Percentiles rank a stretch among this genome's conserved stretches.
Evolutionary conservation across 1,139 yeast species (phyloP).

Genomic region (Candida dubliniensis): DNA sequence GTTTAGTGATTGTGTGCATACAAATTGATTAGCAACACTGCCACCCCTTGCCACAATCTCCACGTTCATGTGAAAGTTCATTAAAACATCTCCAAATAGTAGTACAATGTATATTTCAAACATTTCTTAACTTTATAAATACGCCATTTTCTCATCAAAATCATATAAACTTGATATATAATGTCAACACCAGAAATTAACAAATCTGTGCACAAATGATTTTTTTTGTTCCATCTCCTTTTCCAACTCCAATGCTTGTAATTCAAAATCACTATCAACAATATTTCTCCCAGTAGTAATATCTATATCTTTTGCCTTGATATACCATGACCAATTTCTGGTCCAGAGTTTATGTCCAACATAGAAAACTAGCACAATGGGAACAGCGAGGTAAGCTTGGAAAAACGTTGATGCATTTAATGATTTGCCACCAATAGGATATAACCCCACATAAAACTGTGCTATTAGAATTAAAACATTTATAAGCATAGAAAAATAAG

Average conservation of each 20-base stretch:
- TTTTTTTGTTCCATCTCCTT: conserved; percentile 12
- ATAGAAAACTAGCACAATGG: conserved; percentile 27
- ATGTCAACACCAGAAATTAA: conserved; percentile 24
- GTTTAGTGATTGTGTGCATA: no score
- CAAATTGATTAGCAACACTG: no score
- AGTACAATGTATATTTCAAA: no score
- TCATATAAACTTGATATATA: background rate
- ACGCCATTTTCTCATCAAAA: no score
- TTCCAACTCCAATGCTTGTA: conserved; percentile 22
- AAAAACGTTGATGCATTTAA: conserved; percentile 29
- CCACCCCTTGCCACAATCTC: no score
- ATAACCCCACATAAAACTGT: conserved; percentile 33
- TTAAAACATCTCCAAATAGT: no score
- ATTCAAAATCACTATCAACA: conserved; percentile 25
- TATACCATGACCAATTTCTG: conserved; percentile 25
- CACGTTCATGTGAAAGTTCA: no score
- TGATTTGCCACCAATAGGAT: conserved; percentile 25
- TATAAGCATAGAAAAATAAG: conserved; percentile 30
- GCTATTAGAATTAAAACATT: conserved; percentile 34
- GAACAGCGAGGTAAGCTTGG: conserved; percentile 32
- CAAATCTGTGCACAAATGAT: conserved; percentile 19
- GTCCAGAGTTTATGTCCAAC: conserved; percentile 28
- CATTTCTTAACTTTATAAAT: no score
- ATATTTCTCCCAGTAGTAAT: conserved; percentile 33
- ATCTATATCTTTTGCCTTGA: conserved; percentile 29